Evolutionary conservation across 371 early-diverging fungal genomes (phyloP), one percentile per base, ranked within the genome.

Genomic region (Umbelopsis sp.): DNA sequence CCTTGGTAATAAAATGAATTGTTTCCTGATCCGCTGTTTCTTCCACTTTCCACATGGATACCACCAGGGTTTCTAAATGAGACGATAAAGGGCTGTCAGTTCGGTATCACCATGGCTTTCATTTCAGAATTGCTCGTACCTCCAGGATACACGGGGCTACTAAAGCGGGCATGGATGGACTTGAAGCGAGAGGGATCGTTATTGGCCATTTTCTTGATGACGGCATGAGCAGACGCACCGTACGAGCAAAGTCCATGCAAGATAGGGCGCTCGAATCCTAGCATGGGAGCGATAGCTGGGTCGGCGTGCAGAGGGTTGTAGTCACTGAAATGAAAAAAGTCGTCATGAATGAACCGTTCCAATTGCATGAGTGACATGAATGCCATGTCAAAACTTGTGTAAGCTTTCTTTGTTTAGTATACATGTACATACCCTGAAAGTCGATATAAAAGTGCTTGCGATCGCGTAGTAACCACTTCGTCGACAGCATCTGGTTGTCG

Each of bases 261-360:
- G 67, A 92, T 88, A 41, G 91, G 89, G 8, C 81, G 76, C 48
- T 85, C 82, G 75, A 90, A 90, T 0, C 92, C 91, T 41, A 90
- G 81, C 20, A 51, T 68, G 18, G 86, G 87, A 8, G 89, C 87
- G 46, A 91, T 72, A 3, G 75, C 66, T 5, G 85, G 79, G 70
- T 91, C 92, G 4, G 83, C 82, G 74, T 92, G 92, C 35, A 91
- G 71, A 4, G 89, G 89, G 74, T 91, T 91, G 73, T 83, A 90
- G 70, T 91, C 91, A 38, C 87, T 82, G 65, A 18, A 25, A 25
- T 11, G 38, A 38, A 22, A 32, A 18, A 29, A 16, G 57, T 10
- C 32, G 35, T 2, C 9, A 29, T 37, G 22, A 35, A 14, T 18
- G 12, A 18, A 1, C 37, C 14, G 3, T 41, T 35, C 4, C 18